Evolutionary conservation across 163 green algal species (phyloP), one percentile per base, ranked within the genome.

Genomic region (Scenedesmus sp.): DNA sequence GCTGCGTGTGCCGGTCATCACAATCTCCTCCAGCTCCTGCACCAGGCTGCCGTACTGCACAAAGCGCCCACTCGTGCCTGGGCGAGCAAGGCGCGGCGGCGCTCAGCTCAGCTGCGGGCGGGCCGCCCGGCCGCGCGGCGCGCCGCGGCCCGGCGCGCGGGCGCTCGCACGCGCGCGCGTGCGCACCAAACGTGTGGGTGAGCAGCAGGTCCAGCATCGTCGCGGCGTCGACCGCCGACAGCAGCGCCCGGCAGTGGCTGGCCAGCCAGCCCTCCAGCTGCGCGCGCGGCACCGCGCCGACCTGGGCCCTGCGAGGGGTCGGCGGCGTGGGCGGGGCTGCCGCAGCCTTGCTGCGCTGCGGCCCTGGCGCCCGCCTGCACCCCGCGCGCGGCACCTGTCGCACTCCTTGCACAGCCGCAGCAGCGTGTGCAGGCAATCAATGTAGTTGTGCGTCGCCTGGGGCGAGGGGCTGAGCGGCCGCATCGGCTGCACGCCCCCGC

Each of bases 121-220:
- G n/a, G n/a, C n/a, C n/a, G n/a, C n/a, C n/a, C n/a, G n/a, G n/a
- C n/a, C n/a, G n/a, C n/a, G n/a, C n/a, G n/a, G n/a, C n/a, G n/a
- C n/a, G n/a, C n/a, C n/a, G n/a, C n/a, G n/a, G n/a, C n/a, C n/a
- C n/a, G n/a, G n/a, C n/a, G n/a, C n/a, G n/a, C n/a, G n/a, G n/a
- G n/a, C n/a, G n/a, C n/a, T n/a, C n/a, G n/a, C n/a, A n/a, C n/a
- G n/a, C n/a, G n/a, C n/a, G n/a, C n/a, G 39, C 39, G 39, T 28
- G n/a, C 82, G 24, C 71, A 87, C 87, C 87, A 34, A 83, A 87
- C 1, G 80, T 89, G 74, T 88, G 62, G 10, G 28, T 20, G 7
- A 71, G 34, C 50, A 91, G 84, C 53, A 91, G 64, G 70, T 88
- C 77, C 54, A 91, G 72, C 53, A 91, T 69, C 3, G 87, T 86